Conservation (phyloP, 2,329 filamentous ascomycete species). For the Ophiostoma tasmaniense region DNA sequence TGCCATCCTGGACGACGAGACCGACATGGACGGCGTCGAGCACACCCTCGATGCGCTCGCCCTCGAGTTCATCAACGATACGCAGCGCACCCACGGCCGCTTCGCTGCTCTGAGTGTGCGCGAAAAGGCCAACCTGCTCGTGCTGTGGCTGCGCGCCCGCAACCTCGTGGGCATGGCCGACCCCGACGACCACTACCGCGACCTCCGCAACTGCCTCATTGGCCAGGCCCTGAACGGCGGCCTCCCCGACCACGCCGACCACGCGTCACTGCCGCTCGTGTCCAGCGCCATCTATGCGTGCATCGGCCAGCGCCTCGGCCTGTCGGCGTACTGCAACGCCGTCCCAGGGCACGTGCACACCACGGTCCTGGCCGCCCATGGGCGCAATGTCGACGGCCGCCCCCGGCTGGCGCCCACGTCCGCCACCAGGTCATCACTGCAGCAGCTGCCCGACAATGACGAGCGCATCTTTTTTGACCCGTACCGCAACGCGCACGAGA, state of each 20-base stretch:
- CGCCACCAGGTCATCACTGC: background rate
- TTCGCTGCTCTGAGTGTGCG: conserved; percentile 53
- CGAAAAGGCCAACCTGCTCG: conserved; percentile 58
- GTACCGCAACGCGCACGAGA: conserved; percentile 61
- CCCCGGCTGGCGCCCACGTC: conserved; percentile 23
- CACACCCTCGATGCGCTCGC: conserved; percentile 55
- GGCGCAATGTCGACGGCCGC: conserved; percentile 51
- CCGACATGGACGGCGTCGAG: conserved; percentile 61
- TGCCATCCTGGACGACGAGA: conserved; percentile 60
- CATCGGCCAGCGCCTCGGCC: conserved; percentile 62
- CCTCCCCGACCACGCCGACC: conserved; percentile 42
- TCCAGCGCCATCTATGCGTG: conserved; percentile 81
- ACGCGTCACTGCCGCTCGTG: conserved; percentile 77
- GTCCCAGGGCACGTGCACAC: conserved; percentile 82
- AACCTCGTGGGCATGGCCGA: conserved; percentile 64
- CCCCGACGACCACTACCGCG: conserved; percentile 60
- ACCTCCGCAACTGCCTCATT: conserved; percentile 79
- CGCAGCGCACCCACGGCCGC: conserved; percentile 34
- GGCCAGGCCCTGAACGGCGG: conserved; percentile 64
- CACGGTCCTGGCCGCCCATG: conserved; percentile 56
- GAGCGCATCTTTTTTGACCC: conserved; percentile 76
- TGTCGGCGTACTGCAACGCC: conserved; percentile 70
- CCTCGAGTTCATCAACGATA: conserved; percentile 41
- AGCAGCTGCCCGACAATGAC: conserved; percentile 20
- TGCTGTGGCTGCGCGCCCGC: conserved; percentile 58